Base-by-base conservation (phyloP, 495 filamentous ascomycete genomes). In the Sordaria brevicollis region DNA sequence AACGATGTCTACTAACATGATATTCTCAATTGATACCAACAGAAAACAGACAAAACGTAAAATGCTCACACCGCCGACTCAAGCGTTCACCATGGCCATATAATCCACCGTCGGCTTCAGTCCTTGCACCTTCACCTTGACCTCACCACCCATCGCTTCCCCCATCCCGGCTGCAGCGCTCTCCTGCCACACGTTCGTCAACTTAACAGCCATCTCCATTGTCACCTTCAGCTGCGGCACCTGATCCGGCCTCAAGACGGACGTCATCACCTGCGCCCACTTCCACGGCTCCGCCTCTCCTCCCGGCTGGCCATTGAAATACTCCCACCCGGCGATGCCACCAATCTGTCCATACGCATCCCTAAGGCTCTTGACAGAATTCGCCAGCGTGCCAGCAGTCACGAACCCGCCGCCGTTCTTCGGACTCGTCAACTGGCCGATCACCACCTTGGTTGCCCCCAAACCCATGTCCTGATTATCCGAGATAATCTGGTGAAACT, bases 271-370 rank as follows among this genome's bases (percentile, higher is more conserved):
- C 65, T 87, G 81, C 3, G 87, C 89, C 91, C 91, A 93, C 75
- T 86, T 81, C 90, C 89, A 93, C n/a, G 91, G 90, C 57, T 81
- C 78, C 65, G 76, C 79, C 35, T 75, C 76, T 13, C 81, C 87
- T 8, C 88, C 89, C 0, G 89, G 89, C 54, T 83, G 73, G 1
- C 85, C 83, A 79, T 93, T 93, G 76, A 90, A 94, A 73, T 92
- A 96, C 76, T 94, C 92, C 92, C 92, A 96, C 3, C 92, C 92
- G 88, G 91, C 91, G 0, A 94, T 87, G 2, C 92, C 92, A 8
- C 92, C 92, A 76, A 94, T 93, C 34, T 82, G 82, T 3, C 86
- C 85, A 69, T 86, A 91, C 69, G 73, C 74, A 15, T 78, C 79
- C 39, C 83, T 76, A 39, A 87, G 73, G 73, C 89, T 71, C 8